Percentiles rank a stretch among this genome's conserved stretches.
phyloP scores from a whole-genome alignment of 179 eudicot species.

The Actinidia arguta region DNA sequence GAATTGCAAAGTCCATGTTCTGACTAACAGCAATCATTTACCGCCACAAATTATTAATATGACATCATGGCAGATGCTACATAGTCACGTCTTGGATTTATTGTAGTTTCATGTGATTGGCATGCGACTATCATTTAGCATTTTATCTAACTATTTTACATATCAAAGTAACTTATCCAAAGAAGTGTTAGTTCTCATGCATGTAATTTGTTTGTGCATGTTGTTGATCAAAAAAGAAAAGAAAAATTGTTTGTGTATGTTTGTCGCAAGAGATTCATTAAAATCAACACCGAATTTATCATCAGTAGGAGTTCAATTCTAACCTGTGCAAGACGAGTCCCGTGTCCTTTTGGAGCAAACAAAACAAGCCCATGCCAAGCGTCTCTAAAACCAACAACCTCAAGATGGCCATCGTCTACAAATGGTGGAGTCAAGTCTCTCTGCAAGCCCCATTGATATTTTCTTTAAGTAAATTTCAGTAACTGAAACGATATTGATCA shows the following conservation, averaged over 20 bases:
- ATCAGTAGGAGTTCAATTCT: background rate
- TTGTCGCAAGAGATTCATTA: background rate
- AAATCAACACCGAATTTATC: background rate
- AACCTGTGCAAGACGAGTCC: slow-evolving; percentile 99
- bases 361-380: slow-evolving; percentile 99
- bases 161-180: background rate
- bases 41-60: background rate
- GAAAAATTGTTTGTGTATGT: background rate
- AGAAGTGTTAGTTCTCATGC: background rate
- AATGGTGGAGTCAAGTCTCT: slow-evolving; percentile 83
- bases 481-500: background rate
- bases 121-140: background rate
- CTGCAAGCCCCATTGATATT: slow-evolving; percentile 34
- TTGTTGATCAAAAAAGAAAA: background rate
- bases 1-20: background rate
- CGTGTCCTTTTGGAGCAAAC: slow-evolving; percentile 91
- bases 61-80: background rate
- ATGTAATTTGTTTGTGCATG: background rate
- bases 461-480: background rate
- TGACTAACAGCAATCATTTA: background rate
- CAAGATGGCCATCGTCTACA: slow-evolving; percentile 93
- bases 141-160: no score
- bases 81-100: background rate
- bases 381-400: slow-evolving; percentile 94
- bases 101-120: background rate